Conservation (phyloP, 306 rosid genomes). For the Mimosa bimucronata region DNA sequence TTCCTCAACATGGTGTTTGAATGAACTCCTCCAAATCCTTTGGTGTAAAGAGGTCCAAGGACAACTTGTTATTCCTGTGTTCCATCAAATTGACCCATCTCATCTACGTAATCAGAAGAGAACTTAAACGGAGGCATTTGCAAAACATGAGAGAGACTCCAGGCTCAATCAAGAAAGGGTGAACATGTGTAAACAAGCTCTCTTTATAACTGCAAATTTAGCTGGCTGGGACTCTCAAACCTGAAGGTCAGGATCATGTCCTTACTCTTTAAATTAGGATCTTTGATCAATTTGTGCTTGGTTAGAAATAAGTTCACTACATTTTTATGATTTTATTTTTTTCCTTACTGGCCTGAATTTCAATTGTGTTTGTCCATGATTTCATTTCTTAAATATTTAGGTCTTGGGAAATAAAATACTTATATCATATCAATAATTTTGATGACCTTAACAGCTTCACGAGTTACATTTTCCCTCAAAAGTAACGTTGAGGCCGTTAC, state of each 20-base stretch:
- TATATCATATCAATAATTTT: not conserved
- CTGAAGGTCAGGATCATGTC: not conserved
- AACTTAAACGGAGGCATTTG: constrained; percentile 1
- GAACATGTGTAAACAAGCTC: not conserved
- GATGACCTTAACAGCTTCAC: not conserved
- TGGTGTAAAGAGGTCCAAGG: not conserved
- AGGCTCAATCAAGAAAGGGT: not conserved
- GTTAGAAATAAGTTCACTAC: not conserved
- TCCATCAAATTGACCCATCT: constrained; percentile 22
- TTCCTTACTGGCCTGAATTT: not conserved
- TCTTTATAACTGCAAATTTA: not conserved
- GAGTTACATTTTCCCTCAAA: not conserved
- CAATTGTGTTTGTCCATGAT: not conserved
- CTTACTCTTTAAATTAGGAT: not conserved
- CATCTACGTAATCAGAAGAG: not conserved
- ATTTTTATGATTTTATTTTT: not conserved
- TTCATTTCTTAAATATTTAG: not conserved
- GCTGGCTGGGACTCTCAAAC: constrained; percentile 21
- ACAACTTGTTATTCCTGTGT: constrained; percentile 9
- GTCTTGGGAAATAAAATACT: not conserved
- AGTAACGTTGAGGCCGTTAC: not conserved
- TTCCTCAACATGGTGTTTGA: constrained; percentile 30
- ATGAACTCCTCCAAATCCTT: constrained; percentile 10
- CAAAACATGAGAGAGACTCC: constrained; percentile 14
- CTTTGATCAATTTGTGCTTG: not conserved